phyloP scores from a whole-genome alignment of 345 rosid species.

The Carallia brachiata region DNA sequence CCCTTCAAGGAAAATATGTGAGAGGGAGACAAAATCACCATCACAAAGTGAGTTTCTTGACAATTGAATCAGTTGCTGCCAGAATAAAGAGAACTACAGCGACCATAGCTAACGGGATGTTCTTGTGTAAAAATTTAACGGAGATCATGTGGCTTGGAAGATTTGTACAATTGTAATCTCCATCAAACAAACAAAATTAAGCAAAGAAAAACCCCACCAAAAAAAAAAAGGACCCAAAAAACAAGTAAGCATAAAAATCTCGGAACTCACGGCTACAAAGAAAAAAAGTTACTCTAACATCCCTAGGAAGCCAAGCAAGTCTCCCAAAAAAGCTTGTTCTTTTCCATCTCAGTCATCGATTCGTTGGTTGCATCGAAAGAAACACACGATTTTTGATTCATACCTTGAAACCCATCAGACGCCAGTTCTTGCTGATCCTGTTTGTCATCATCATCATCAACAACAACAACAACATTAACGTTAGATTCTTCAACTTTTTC shows the following conservation, averaged over 20 bases:
- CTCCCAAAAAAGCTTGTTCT: slow-evolving; percentile 79
- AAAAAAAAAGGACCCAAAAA: not conserved
- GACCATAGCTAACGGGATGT: too few relatives aligned
- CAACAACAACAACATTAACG: slow-evolving; percentile 9
- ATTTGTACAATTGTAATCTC: not conserved
- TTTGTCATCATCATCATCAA: not conserved
- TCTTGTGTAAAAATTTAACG: too few relatives aligned
- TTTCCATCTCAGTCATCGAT: slow-evolving; percentile 55
- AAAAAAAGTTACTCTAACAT: not conserved
- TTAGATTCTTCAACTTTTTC: slow-evolving; percentile 1
- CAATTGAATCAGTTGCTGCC: too few relatives aligned
- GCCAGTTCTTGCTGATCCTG: slow-evolving; percentile 17
- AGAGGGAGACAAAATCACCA: too few relatives aligned
- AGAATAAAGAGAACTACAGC: too few relatives aligned
- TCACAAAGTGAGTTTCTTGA: too few relatives aligned
- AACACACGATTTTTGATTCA: slow-evolving; percentile 24
- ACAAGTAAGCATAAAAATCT: not conserved
- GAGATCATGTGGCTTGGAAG: not conserved
- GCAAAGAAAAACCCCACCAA: not conserved
- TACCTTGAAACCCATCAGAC: slow-evolving; percentile 32
- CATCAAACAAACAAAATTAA: not conserved
- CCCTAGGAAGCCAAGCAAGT: slow-evolving; percentile 70
- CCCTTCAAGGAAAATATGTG: too few relatives aligned
- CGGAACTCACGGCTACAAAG: not conserved
- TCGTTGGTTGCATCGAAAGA: slow-evolving; percentile 35